A percentile compares a stretch with the other conserved stretches of the same genome.
Evolutionary conservation across 257 asterid genomes (phyloP).

Genomic region (Solanum arcanum): DNA sequence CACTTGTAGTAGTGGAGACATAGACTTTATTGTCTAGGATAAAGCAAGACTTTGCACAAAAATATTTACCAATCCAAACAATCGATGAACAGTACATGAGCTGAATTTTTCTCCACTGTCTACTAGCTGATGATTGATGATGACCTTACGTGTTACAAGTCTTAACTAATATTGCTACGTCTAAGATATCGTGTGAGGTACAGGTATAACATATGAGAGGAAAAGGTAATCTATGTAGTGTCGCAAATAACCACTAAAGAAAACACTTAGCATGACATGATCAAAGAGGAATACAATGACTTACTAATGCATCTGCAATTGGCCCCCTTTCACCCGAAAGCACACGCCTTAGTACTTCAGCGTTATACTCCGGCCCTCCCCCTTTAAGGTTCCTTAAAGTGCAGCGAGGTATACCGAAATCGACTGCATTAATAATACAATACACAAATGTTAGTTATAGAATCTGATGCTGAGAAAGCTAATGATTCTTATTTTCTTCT

Average conservation of each 20-base stretch:
- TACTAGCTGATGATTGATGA: background rate
- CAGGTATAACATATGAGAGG: background rate
- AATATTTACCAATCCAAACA: background rate
- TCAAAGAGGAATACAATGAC: background rate
- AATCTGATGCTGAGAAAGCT: background rate
- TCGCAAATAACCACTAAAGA: background rate
- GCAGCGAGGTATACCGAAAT: conserved; percentile 71
- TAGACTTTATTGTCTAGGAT: background rate
- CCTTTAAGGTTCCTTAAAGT: conserved; percentile 50
- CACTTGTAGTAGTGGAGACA: background rate
- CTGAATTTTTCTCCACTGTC: background rate
- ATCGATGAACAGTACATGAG: background rate
- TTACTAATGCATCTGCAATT: conserved; percentile 61
- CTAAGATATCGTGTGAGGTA: background rate
- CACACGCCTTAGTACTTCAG: conserved; percentile 33
- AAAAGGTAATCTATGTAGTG: background rate
- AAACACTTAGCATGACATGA: background rate
- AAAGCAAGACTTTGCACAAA: background rate
- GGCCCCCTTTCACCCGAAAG: conserved; percentile 52
- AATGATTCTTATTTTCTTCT: background rate
- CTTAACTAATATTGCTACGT: background rate
- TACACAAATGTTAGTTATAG: background rate
- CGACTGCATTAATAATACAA: conserved; percentile 21
- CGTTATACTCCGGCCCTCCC: conserved; percentile 55
- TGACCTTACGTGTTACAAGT: background rate